Conservation (phyloP, 495 filamentous ascomycete species). For the Venustampulla echinocandica region DNA sequence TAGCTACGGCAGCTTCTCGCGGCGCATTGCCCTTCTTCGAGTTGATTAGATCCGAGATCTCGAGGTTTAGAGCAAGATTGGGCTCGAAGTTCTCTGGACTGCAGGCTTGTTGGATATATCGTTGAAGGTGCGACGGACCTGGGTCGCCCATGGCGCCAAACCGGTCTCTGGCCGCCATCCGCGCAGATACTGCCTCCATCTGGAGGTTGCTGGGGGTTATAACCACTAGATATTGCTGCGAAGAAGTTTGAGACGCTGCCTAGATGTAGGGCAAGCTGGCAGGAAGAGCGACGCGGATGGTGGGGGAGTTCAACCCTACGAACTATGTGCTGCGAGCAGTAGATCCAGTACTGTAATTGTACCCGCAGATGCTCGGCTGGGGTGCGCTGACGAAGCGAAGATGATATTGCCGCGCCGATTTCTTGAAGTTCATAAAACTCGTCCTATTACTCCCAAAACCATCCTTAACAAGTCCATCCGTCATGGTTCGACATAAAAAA, state of each 20-base stretch:
- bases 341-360: neutral
- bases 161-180: conserved; percentile 91
- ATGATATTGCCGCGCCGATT: neutral
- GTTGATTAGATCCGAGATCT: conserved; percentile 95
- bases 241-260: conserved; percentile 2
- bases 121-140: conserved; percentile 75
- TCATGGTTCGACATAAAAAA: conserved; percentile 92
- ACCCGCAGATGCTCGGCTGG: neutral
- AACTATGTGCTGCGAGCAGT: no score
- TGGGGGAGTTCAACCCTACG: conserved; percentile 13
- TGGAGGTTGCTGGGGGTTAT: conserved; percentile 5
- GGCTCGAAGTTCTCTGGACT: conserved; percentile 95
- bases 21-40: conserved; percentile 96
- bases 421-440: no score
- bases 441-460: no score
- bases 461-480: no score
- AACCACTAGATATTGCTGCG: conserved; percentile 1
- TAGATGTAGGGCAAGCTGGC: conserved; percentile 10
- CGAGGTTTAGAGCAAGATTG: conserved; percentile 90
- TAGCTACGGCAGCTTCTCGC: conserved; percentile 88
- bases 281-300: conserved; percentile 13
- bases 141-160: conserved; percentile 76
- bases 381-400: neutral
- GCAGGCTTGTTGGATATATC: conserved; percentile 93
- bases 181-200: conserved; percentile 92